Base-by-base conservation (phyloP, 1,284 basidiomycete species). In the Ustilago bromivora region DNA sequence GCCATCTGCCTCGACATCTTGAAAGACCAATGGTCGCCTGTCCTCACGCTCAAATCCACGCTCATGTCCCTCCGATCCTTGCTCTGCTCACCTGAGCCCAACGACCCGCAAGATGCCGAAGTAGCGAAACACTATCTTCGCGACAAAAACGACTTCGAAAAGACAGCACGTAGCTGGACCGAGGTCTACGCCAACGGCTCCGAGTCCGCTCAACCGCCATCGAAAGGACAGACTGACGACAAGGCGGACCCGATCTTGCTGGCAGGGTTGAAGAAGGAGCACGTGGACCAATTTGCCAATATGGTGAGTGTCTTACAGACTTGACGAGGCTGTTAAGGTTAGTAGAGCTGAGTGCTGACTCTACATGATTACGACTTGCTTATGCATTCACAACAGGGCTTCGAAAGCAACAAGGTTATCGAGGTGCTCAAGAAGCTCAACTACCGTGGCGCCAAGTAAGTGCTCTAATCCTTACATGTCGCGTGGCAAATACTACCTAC, bases 81-180 rank as follows among this genome's bases (percentile, higher is more conserved):
- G 12, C 89, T 99, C n/a, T 98, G 95, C 88, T 94, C 93, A 3
- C 97, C 96, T 0, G 95, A 98, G 86, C 97, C 96, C 13, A 93
- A 93, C 79, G 97, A 99, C 85, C 97, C 96, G 0, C 96, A 98
- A 88, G 97, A 98, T 84, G 96, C 97, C 0, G 95, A 98, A 88
- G 71, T 76, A 23, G 97, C 96, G 15, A 98, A 97, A 85, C 96
- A 98, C 87, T 99, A 94, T 85, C 91, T 94, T 82, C 93, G 94
- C 3, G 94, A 94, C 86, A 92, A 92, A 82, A 88, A 88, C 19
- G 92, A 92, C 76, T 99, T 98, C 83, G 94, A 98, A 67, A 92
- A 93, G 43, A 99, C 96, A 0, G 96, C 97, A 31, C 89, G 90
- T 55, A 96, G 96, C 86, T 99, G 96, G 96, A 84, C 87, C 67